A percentile compares a stretch with the other conserved stretches of the same genome.
phyloP scores from a whole-genome alignment of 805 yeast species.

The Saccharomycopsis sp. region DNA sequence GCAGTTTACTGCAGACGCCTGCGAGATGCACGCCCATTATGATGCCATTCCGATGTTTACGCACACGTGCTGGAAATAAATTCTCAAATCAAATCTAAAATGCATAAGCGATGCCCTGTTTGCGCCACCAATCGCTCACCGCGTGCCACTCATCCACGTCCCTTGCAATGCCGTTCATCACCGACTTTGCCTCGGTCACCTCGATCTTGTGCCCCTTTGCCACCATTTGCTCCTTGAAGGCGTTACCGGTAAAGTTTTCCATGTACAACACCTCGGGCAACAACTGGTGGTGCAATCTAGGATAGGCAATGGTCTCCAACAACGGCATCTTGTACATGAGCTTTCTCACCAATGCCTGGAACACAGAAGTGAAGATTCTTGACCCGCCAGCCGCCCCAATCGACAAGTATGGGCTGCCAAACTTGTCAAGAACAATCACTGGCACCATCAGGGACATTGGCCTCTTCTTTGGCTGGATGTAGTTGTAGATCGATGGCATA shows the following conservation, averaged over 20 bases:
- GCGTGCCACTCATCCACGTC: slow-evolving; percentile 45
- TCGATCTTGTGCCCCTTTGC: slow-evolving; percentile 42
- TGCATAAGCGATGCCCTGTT: slow-evolving; percentile 66
- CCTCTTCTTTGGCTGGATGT: slow-evolving; percentile 62
- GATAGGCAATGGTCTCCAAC: slow-evolving; percentile 64
- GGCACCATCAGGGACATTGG: slow-evolving; percentile 85
- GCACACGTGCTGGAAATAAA: no score
- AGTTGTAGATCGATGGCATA: slow-evolving; percentile 74
- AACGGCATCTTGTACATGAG: slow-evolving; percentile 51
- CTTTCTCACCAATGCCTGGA: slow-evolving; percentile 67
- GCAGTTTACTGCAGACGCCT: no score
- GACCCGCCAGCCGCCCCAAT: slow-evolving; percentile 96
- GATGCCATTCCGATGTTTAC: no score
- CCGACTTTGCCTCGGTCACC: slow-evolving; percentile 39
- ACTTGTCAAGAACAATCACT: slow-evolving; percentile 45
- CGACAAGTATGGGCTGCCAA: slow-evolving; percentile 48
- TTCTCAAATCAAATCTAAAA: no score
- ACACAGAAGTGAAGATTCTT: slow-evolving; percentile 70
- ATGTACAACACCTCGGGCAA: slow-evolving; percentile 60
- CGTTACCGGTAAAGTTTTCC: slow-evolving; percentile 45
- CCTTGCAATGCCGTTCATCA: slow-evolving; percentile 47
- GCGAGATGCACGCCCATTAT: no score
- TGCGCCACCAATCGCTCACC: slow-evolving; percentile 87
- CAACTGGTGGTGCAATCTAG: slow-evolving; percentile 84
- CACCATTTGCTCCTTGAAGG: slow-evolving; percentile 30